phyloP scores from a whole-genome alignment of 2,329 filamentous ascomycete species.

The Alternaria ventricosa region DNA sequence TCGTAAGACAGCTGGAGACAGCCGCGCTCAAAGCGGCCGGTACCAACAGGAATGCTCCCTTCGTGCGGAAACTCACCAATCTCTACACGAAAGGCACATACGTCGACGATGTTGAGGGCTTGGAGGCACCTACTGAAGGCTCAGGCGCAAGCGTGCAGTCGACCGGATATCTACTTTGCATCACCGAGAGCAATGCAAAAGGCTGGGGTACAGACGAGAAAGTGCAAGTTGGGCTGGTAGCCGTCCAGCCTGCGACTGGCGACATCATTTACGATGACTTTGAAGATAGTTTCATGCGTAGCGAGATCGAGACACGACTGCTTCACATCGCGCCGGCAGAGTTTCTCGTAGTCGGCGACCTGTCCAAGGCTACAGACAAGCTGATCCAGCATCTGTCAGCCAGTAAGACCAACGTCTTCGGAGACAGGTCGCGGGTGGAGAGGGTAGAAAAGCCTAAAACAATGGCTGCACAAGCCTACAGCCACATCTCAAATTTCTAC shows the following conservation, averaged over 20 bases:
- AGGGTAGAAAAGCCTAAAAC: slow-evolving; percentile 77
- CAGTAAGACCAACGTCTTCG: slow-evolving; percentile 87
- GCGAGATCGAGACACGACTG: slow-evolving; percentile 92
- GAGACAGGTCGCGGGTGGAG: slow-evolving; percentile 87
- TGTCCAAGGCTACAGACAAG: slow-evolving; percentile 91
- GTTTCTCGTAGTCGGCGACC: slow-evolving; percentile 87
- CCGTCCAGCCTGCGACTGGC: slow-evolving; percentile 93
- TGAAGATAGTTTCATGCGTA: slow-evolving; percentile 96
- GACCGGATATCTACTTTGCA: slow-evolving; percentile 88
- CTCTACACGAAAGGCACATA: slow-evolving; percentile 98
- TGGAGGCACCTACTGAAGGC: slow-evolving; percentile 60
- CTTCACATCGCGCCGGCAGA: slow-evolving; percentile 96
- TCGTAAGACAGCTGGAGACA: slow-evolving; percentile 93
- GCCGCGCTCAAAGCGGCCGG: slow-evolving; percentile 94
- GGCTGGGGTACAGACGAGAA: slow-evolving; percentile 88
- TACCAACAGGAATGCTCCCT: slow-evolving; percentile 91
- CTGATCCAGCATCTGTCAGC: slow-evolving; percentile 88
- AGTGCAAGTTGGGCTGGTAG: slow-evolving; percentile 88
- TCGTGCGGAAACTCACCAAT: slow-evolving; percentile 90
- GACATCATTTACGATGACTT: slow-evolving; percentile 97
- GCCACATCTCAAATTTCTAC: slow-evolving; percentile 92
- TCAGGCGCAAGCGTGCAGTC: slow-evolving; percentile 63
- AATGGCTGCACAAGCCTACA: slow-evolving; percentile 82
- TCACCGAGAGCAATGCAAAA: slow-evolving; percentile 84
- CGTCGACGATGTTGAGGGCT: slow-evolving; percentile 86